Evolutionary conservation across 1,139 yeast species (phyloP).

Genomic region (Arxiozyma heterogenica): DNA sequence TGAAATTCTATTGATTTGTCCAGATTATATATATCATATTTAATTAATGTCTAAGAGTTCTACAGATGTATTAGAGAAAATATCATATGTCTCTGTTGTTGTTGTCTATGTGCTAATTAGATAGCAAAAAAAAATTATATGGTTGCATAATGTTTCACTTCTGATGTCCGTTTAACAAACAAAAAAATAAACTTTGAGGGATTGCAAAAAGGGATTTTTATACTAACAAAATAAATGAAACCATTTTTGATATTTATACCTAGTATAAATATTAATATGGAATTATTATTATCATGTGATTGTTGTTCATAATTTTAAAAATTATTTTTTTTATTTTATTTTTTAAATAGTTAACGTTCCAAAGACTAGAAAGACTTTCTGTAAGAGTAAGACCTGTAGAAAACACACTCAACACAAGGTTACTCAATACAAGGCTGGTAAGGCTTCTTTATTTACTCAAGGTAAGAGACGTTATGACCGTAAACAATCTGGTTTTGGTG

Average conservation of each 20-base stretch:
- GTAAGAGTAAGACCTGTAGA: slow-evolving; percentile 98
- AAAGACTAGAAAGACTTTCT: slow-evolving; percentile 99
- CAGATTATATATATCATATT: no score
- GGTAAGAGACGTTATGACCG: slow-evolving; percentile 99
- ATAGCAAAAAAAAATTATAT: no score
- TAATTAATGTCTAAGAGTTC: no score
- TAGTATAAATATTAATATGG: background rate
- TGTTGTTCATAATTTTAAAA: no score
- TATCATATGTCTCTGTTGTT: no score
- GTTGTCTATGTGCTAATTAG: background rate
- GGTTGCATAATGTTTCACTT: background rate
- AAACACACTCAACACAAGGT: slow-evolving; percentile 99
- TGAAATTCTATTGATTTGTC: no score
- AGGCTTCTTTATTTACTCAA: slow-evolving; percentile 98
- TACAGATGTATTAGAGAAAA: no score
- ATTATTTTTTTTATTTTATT: background rate
- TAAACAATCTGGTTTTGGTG: slow-evolving; percentile 99
- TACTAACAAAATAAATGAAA: background rate
- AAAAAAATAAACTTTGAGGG: no score
- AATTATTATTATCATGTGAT: no score
- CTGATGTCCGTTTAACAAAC: background rate
- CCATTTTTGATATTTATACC: background rate
- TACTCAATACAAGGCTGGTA: slow-evolving; percentile 99
- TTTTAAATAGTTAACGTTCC: slow-evolving; percentile 85
- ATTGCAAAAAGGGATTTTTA: no score